Evolutionary conservation across 2,329 filamentous ascomycete genomes (phyloP).

Genomic region (Byssoonygena ceratinophila): DNA sequence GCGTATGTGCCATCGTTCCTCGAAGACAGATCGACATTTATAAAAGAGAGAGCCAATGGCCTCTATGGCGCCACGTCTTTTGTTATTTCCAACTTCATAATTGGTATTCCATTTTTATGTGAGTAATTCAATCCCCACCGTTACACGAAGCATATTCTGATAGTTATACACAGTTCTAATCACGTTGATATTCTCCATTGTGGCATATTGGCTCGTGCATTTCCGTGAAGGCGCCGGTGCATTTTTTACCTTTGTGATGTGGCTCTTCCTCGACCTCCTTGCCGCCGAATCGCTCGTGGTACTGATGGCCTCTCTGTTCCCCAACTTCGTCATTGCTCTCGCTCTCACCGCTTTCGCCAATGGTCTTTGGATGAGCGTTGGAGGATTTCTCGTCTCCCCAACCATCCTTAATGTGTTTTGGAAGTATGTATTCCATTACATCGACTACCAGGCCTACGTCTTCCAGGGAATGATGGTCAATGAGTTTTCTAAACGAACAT

Average conservation of each 20-base stretch:
- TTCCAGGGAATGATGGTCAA: conserved; percentile 93
- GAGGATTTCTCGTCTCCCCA: conserved; percentile 68
- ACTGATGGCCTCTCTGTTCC: conserved; percentile 59
- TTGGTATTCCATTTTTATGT: conserved; percentile 69
- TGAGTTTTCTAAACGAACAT: conserved; percentile 59
- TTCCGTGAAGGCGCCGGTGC: conserved; percentile 54
- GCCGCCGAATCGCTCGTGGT: conserved; percentile 77
- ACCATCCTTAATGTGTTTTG: conserved; percentile 69
- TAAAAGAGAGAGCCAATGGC: conserved; percentile 71
- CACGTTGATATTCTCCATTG: conserved; percentile 59
- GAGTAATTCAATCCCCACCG: conserved; percentile 17
- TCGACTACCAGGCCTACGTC: conserved; percentile 76
- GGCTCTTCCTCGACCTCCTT: conserved; percentile 74
- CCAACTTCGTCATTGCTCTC: conserved; percentile 68
- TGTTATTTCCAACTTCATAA: conserved; percentile 67
- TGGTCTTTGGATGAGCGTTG: conserved; percentile 79
- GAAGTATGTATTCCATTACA: conserved; percentile 79
- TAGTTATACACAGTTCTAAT: conserved; percentile 48
- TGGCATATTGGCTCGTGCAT: conserved; percentile 71
- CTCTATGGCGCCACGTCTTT: conserved; percentile 66
- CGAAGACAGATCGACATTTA: conserved; percentile 62
- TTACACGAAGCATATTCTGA: conserved; percentile 3
- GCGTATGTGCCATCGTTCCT: conserved; percentile 77
- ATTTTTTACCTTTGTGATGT: conserved; percentile 71
- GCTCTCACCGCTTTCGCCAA: conserved; percentile 77